phyloP scores from a whole-genome alignment of 2,329 filamentous ascomycete genomes.

The Ophiocordyceps camponoti-leonardi region DNA sequence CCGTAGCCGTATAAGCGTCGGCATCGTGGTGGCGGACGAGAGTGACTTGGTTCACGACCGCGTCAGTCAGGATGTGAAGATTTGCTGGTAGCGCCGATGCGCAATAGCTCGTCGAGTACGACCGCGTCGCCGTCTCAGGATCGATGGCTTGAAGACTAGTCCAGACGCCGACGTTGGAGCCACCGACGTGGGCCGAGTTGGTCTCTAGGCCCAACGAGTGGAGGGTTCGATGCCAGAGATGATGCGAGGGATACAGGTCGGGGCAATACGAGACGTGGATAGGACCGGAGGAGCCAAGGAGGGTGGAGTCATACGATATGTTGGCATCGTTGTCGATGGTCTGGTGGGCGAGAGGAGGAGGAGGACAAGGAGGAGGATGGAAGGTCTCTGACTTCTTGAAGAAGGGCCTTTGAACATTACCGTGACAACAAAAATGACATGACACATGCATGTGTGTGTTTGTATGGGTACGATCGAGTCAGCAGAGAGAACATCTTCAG shows the following conservation, averaged over 20 bases:
- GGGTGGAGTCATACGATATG: constrained; percentile 18
- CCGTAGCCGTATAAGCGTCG: constrained; percentile 10
- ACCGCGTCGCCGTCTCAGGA: constrained; percentile 25
- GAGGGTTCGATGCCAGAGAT: constrained; percentile 29
- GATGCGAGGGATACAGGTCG: constrained; percentile 22
- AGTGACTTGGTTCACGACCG: constrained; percentile 10
- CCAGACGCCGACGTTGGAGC: constrained; percentile 31
- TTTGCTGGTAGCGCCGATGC: constrained; percentile 21
- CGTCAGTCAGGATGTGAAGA: constrained; percentile 17
- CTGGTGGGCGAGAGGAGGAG: constrained; percentile 16
- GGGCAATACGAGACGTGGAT: constrained; percentile 28
- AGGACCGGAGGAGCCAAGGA: constrained; percentile 26
- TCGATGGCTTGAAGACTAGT: constrained; percentile 31
- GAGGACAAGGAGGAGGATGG: constrained; percentile 18
- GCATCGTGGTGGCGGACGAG: constrained; percentile 7
- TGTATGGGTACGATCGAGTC: too few relatives aligned
- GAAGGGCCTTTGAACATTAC: constrained; percentile 21
- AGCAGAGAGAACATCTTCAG: too few relatives aligned
- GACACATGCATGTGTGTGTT: too few relatives aligned
- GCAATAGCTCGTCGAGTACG: constrained; percentile 29
- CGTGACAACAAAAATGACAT: too few relatives aligned
- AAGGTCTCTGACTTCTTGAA: constrained; percentile 33
- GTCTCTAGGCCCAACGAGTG: constrained; percentile 22
- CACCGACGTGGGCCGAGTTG: constrained; percentile 27
- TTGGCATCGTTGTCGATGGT: constrained; percentile 16